Percentiles rank a stretch among this genome's conserved stretches.
phyloP scores from a whole-genome alignment of 176 grass and related monocot species.

The Bothriochloa decipiens region DNA sequence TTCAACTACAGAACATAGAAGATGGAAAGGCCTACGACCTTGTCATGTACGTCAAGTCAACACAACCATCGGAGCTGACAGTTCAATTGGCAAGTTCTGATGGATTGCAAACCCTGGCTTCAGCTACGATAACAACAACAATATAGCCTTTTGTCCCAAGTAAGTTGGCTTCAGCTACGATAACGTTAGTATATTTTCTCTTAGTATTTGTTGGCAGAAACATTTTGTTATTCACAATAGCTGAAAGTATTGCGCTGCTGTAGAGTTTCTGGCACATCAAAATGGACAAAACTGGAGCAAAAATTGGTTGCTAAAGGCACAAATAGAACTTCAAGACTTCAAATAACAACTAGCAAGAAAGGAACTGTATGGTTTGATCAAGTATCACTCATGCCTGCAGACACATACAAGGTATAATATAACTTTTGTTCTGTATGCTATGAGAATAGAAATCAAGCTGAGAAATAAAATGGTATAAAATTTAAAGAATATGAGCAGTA shows the following conservation, averaged over 20 bases:
- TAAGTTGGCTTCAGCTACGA: constrained; percentile 56
- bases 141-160: too few relatives aligned
- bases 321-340: constrained; percentile 31
- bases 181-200: constrained; percentile 50
- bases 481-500: neutral
- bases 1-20: constrained; percentile 81
- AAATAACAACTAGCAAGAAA: constrained; percentile 41
- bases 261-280: constrained; percentile 39
- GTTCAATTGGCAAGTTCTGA: constrained; percentile 65
- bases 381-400: constrained; percentile 64
- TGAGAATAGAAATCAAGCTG: neutral
- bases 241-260: neutral
- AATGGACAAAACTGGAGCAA: constrained; percentile 55
- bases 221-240: neutral
- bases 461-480: neutral
- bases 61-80: constrained; percentile 47
- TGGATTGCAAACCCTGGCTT: constrained; percentile 58
- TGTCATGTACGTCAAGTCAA: constrained; percentile 71
- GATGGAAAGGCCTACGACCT: constrained; percentile 76
- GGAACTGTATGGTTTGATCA: constrained; percentile 65
- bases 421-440: neutral
- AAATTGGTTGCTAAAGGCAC: constrained; percentile 44
- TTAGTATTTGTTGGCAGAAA: neutral
- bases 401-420: constrained; percentile 61
- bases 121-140: constrained; percentile 44